Conservation (phyloP, 1,284 basidiomycete species). For the Ustanciosporium gigantosporum region DNA sequence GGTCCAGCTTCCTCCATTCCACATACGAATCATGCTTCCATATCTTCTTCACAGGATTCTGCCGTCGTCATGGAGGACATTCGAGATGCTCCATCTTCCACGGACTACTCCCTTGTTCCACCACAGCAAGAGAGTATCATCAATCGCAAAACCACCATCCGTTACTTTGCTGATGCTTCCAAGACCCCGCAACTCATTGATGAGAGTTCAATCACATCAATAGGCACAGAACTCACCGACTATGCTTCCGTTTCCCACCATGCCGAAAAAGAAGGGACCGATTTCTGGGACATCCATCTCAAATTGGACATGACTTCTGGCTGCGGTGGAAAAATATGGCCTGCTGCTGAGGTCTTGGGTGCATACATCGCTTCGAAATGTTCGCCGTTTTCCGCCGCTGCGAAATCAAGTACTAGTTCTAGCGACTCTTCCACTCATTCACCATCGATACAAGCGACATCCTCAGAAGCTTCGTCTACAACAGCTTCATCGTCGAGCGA, state of each 20-base stretch:
- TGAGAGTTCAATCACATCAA: too few species aligned
- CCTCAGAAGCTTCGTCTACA: not conserved
- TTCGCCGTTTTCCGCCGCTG: slow-evolving; percentile 3
- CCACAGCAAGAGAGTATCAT: slow-evolving; percentile 67
- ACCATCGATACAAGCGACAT: not conserved
- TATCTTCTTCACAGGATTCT: too few species aligned
- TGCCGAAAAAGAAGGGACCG: not conserved
- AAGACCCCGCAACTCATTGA: slow-evolving; percentile 9
- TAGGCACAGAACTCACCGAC: too few species aligned
- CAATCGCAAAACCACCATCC: slow-evolving; percentile 28
- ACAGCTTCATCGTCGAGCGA: not conserved
- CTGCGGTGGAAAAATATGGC: slow-evolving; percentile 90
- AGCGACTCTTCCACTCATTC: not conserved
- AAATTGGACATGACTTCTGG: slow-evolving; percentile 78
- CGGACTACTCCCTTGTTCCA: slow-evolving; percentile 63
- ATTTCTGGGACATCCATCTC: slow-evolving; percentile 62
- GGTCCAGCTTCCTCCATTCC: not conserved
- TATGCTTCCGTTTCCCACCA: not conserved
- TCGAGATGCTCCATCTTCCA: slow-evolving; percentile 6
- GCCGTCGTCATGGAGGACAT: slow-evolving; percentile 1
- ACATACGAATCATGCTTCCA: too few species aligned
- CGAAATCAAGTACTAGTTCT: too few species aligned
- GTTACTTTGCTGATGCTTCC: slow-evolving; percentile 33
- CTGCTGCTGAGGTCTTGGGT: slow-evolving; percentile 77
- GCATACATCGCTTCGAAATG: slow-evolving; percentile 42